Evolutionary conservation across 208 protist species (phyloP), one percentile per base, ranked within the genome.

Genomic region (Crithidia brevicula): DNA sequence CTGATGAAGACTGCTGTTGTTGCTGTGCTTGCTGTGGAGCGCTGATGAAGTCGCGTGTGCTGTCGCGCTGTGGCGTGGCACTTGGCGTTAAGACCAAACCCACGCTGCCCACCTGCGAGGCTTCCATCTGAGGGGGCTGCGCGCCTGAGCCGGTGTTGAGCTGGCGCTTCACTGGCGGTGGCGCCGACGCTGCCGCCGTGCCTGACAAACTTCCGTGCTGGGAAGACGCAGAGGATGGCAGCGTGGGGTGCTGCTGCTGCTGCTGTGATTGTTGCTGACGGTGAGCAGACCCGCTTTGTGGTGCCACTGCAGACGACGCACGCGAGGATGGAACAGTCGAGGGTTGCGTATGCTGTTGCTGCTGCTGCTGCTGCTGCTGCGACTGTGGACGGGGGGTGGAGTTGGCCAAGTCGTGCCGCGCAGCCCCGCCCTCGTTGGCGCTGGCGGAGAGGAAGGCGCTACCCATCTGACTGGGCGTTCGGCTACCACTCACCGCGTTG

Each of bases 81-180:
- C 52, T 53, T 28, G 66, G 57, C 7, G 72, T 67, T 16, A 52
- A n/a, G 34, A 72, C 50, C 33, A 77, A 51, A 54, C 66, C 72
- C 4, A 50, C 36, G 45, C 72, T 64, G 34, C 49, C 72, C 2
- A 40, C 16, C 50, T 60, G 49, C 11, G 43, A 58, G 16, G 54
- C 58, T 3, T 42, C 46, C 54, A 28, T 45, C 16, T 30, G 71
- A n/a, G 8, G 38, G 4, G 25, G 23, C 38, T 10, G 52, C 27
- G 11, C 50, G 22, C 20, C 4, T 11, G 23, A 23, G 22, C 25
- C 36, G 13, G 27, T 40, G 47, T 63, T 42, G 18, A 52, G 65
- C 22, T 71, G 54, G 0, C 47, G 51, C 22, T 31, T 10, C 51
- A 51, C 49, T 9, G 63, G 27, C 23, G 22, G 63, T 4, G 25